phyloP scores from a whole-genome alignment of 2,329 filamentous ascomycete genomes.

The Penicillium corylophilum region DNA sequence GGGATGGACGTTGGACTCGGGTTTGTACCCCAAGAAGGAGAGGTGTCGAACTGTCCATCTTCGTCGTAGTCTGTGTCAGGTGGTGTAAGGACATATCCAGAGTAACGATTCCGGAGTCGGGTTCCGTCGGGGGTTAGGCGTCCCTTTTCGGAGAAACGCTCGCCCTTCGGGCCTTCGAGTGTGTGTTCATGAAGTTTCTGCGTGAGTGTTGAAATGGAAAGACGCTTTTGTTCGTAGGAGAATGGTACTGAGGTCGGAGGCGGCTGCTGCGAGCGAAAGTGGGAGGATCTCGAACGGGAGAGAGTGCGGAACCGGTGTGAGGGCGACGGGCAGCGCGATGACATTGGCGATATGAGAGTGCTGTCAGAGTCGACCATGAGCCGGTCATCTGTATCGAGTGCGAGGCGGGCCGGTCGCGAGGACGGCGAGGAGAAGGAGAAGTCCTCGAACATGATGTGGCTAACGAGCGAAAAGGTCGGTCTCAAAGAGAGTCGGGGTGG shows the following conservation, averaged over 20 bases:
- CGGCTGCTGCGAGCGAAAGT: conserved; percentile 35
- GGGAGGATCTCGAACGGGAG: conserved; percentile 34
- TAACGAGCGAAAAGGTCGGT: not conserved
- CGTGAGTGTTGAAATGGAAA: conserved; percentile 43
- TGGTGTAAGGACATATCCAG: conserved; percentile 36
- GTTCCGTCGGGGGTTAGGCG: conserved; percentile 15
- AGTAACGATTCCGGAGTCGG: conserved; percentile 21
- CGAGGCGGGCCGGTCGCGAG: conserved; percentile 28
- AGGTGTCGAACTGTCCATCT: conserved; percentile 49
- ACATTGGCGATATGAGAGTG: conserved; percentile 40
- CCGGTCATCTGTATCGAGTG: conserved; percentile 34
- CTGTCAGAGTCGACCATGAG: conserved; percentile 39
- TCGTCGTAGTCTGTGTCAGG: conserved; percentile 42
- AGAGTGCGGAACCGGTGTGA: conserved; percentile 32
- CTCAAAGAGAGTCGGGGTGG: not conserved
- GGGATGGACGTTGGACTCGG: conserved; percentile 33
- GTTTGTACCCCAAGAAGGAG: conserved; percentile 54
- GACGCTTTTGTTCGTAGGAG: conserved; percentile 40
- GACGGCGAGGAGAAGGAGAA: conserved; percentile 43
- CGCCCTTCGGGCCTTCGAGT: conserved; percentile 27
- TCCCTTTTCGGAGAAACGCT: conserved; percentile 10
- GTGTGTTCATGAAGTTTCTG: conserved; percentile 43
- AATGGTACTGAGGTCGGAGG: conserved; percentile 46
- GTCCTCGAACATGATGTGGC: conserved; percentile 40
- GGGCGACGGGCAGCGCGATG: conserved; percentile 45